phyloP scores from a whole-genome alignment of 495 filamentous ascomycete genomes.

The Opeltia flavorubescens region DNA sequence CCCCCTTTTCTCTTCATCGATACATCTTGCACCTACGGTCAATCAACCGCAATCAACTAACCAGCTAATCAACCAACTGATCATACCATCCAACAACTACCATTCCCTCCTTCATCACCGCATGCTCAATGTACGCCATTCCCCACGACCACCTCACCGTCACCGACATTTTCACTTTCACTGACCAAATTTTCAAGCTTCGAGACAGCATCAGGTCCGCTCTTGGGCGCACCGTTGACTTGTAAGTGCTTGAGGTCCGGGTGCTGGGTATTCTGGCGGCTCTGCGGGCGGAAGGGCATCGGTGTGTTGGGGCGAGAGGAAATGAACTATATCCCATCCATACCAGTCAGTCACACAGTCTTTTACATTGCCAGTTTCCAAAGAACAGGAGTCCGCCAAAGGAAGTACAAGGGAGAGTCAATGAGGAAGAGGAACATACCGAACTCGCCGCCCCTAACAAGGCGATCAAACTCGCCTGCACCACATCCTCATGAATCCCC shows the following conservation, averaged over 20 bases:
- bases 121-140: too few species aligned
- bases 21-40: too few species aligned
- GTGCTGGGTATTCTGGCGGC: neutral
- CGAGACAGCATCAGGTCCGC: conserved; percentile 1
- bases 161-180: too few species aligned
- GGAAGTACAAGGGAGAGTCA: neutral
- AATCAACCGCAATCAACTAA: too few species aligned
- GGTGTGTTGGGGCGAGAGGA: conserved; percentile 8
- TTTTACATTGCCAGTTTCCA: neutral
- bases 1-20: too few species aligned
- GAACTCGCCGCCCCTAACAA: conserved; percentile 78
- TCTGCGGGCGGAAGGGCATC: neutral
- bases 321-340: conserved; percentile 4
- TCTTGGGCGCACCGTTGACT: neutral
- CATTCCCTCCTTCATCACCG: too few species aligned
- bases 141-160: too few species aligned
- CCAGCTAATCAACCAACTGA: too few species aligned
- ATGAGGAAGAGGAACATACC: conserved; percentile 37
- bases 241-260: neutral
- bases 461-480: conserved; percentile 82
- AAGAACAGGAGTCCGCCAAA: neutral
- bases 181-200: neutral
- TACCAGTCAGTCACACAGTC: neutral
- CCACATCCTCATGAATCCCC: conserved; percentile 87
- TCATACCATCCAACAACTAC: too few species aligned